phyloP scores from a whole-genome alignment of 2,329 filamentous ascomycete genomes.

The Claviceps maximensis region DNA sequence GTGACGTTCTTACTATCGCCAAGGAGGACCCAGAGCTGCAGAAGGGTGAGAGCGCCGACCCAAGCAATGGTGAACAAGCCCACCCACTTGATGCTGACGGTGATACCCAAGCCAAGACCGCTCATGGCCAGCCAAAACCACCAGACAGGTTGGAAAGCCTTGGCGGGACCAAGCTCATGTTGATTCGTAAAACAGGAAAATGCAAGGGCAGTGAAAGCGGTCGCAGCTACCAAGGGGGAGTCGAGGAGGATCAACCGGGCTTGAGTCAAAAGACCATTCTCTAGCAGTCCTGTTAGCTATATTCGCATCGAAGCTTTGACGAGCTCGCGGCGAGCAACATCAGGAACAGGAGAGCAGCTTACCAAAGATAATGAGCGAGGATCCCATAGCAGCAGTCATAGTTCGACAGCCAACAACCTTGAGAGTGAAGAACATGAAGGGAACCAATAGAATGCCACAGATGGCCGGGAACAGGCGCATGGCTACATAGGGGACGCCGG shows the following conservation, averaged over 20 bases:
- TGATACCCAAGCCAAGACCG: constrained; percentile 77
- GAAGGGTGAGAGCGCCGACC: constrained; percentile 78
- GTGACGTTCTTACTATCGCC: constrained; percentile 81
- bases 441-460: constrained; percentile 76
- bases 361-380: constrained; percentile 85
- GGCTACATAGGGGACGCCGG: constrained; percentile 87
- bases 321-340: background rate
- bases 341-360: constrained; percentile 23
- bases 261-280: constrained; percentile 91
- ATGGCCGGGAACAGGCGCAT: constrained; percentile 92
- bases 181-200: constrained; percentile 95
- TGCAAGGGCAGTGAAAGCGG: constrained; percentile 76
- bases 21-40: constrained; percentile 91
- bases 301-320: background rate
- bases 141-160: constrained; percentile 82
- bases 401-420: constrained; percentile 86
- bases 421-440: constrained; percentile 86
- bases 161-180: constrained; percentile 79
- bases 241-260: constrained; percentile 92
- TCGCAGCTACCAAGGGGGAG: constrained; percentile 85
- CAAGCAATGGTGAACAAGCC: constrained; percentile 97
- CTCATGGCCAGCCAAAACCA: constrained; percentile 95
- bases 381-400: constrained; percentile 68
- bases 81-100: constrained; percentile 96
- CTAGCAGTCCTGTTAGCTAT: constrained; percentile 32